Evolutionary conservation across 257 asterid genomes (phyloP).

Genomic region (Asclepias syriaca): DNA sequence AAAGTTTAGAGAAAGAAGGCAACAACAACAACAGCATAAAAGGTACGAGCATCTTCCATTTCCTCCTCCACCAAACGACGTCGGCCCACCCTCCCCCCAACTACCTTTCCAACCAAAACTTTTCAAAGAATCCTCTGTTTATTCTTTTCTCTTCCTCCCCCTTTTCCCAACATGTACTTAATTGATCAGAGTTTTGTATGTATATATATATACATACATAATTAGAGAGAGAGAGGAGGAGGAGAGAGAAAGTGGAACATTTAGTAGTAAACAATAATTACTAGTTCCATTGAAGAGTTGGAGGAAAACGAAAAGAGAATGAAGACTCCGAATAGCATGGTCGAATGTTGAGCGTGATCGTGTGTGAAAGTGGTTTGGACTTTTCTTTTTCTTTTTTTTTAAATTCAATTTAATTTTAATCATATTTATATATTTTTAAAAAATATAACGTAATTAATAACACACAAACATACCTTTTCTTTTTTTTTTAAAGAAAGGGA

Average conservation of each 20-base stretch:
- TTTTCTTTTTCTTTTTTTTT: no score
- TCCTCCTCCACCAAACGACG: conserved; percentile 23
- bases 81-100: conserved; percentile 14
- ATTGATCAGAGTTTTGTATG: no score
- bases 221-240: not conserved
- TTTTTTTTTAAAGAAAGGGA: no score
- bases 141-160: no score
- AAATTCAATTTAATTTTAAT: no score
- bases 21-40: conserved; percentile 13
- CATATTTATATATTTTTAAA: no score
- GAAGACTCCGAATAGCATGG: not conserved
- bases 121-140: not conserved
- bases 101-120: not conserved
- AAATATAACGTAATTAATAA: no score
- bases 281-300: not conserved
- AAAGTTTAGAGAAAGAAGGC: conserved; percentile 38
- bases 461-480: no score
- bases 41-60: conserved; percentile 17
- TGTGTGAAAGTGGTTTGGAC: not conserved
- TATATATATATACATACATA: not conserved
- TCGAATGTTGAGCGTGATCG: conserved; percentile 1
- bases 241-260: conserved; percentile 6
- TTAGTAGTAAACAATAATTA: not conserved
- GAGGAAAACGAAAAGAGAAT: no score
- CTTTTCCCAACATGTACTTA: no score